phyloP scores from a whole-genome alignment of 331 rosid genomes.

The Quercus phellos region DNA sequence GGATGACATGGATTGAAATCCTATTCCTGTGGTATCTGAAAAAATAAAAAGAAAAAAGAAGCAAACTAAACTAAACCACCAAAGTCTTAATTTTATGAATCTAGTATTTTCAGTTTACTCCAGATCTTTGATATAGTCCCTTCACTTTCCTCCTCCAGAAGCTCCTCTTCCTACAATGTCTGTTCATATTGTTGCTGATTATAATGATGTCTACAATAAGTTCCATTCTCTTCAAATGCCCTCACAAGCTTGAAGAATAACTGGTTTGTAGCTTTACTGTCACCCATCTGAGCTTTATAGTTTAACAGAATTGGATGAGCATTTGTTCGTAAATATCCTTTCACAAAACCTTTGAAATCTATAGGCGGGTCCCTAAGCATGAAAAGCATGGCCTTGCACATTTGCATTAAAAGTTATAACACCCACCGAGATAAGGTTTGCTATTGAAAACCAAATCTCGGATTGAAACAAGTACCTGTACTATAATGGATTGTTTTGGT shows the following conservation, averaged over 20 bases:
- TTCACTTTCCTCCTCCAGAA: neutral
- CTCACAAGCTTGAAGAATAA: constrained; percentile 19
- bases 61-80: too few species aligned
- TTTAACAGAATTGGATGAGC: constrained; percentile 24
- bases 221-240: constrained; percentile 29
- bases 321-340: constrained; percentile 16
- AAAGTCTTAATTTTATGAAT: too few species aligned
- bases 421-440: neutral
- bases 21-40: too few species aligned
- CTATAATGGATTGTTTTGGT: neutral
- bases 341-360: constrained; percentile 16
- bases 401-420: neutral
- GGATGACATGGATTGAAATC: too few species aligned
- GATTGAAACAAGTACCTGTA: constrained; percentile 14
- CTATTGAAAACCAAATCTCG: neutral
- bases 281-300: constrained; percentile 12
- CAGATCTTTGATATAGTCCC: neutral
- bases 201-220: constrained; percentile 27
- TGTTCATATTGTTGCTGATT: constrained; percentile 1
- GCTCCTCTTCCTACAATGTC: neutral
- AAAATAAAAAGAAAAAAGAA: too few species aligned
- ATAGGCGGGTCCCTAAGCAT: constrained; percentile 4
- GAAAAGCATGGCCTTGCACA: constrained; percentile 12
- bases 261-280: neutral
- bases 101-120: too few species aligned